phyloP scores from a whole-genome alignment of 2,329 filamentous ascomycete genomes.

The Grosmannia huntii region DNA sequence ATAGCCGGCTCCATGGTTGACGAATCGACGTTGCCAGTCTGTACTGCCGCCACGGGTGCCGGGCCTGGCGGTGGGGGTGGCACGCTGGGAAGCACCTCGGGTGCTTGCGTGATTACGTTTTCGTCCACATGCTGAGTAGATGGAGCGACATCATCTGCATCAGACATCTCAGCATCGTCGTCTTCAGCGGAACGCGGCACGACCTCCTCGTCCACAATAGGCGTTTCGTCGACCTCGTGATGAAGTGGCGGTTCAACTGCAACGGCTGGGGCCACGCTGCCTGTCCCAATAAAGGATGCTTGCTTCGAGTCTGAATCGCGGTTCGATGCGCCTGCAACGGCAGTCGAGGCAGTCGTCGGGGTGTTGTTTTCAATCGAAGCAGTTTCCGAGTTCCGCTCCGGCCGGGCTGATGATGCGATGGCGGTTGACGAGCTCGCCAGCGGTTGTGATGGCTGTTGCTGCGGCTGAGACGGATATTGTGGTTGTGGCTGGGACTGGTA shows the following conservation, averaged over 20 bases:
- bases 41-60: slow-evolving; percentile 19
- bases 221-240: slow-evolving; percentile 12
- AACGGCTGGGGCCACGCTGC: slow-evolving; percentile 20
- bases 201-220: slow-evolving; percentile 12
- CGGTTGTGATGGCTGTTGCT: slow-evolving; percentile 10
- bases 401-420: slow-evolving; percentile 22
- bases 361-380: slow-evolving; percentile 32
- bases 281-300: slow-evolving; percentile 21
- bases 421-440: slow-evolving; percentile 12
- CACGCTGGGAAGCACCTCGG: slow-evolving; percentile 27
- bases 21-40: slow-evolving; percentile 11
- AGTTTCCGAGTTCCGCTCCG: slow-evolving; percentile 32
- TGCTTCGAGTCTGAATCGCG: slow-evolving; percentile 33
- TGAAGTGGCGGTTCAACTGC: slow-evolving; percentile 25
- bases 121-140: slow-evolving; percentile 27
- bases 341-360: slow-evolving; percentile 7
- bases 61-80: slow-evolving; percentile 35
- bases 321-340: slow-evolving; percentile 15
- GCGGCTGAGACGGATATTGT: background rate
- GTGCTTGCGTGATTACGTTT: slow-evolving; percentile 23
- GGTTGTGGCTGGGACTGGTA: slow-evolving; percentile 1
- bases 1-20: slow-evolving; percentile 14
- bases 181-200: slow-evolving; percentile 31
- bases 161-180: slow-evolving; percentile 53
- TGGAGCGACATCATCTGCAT: background rate